phyloP scores from a whole-genome alignment of 345 rosid genomes.

The Mercurialis annua region DNA sequence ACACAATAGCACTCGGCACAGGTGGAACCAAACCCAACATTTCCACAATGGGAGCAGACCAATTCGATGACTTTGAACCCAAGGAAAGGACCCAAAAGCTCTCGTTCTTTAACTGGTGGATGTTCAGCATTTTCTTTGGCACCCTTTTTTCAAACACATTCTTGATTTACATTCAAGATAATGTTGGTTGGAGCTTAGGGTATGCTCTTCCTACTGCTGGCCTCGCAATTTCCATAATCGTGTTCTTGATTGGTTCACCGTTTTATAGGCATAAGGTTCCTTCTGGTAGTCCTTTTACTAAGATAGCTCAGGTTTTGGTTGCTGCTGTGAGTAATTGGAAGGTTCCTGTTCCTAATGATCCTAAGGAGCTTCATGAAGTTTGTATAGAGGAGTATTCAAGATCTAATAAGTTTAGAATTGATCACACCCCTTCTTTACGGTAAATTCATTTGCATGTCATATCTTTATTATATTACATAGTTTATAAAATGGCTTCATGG shows the following conservation, averaged over 20 bases:
- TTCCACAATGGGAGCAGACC: constrained; percentile 70
- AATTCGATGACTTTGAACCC: constrained; percentile 57
- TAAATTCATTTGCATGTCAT: background rate
- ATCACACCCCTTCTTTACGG: constrained; percentile 50
- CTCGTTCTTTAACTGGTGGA: constrained; percentile 75
- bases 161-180: constrained; percentile 52
- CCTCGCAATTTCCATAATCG: constrained; percentile 31
- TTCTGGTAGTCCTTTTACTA: constrained; percentile 47
- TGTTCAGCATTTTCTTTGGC: constrained; percentile 60
- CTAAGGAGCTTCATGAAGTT: constrained; percentile 47
- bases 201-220: constrained; percentile 52
- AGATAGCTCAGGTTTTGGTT: constrained; percentile 44
- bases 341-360: constrained; percentile 37
- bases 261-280: constrained; percentile 52
- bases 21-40: constrained; percentile 72
- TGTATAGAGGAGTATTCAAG: constrained; percentile 31
- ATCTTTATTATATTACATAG: background rate
- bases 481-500: too few species aligned
- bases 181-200: constrained; percentile 43
- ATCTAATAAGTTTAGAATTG: constrained; percentile 32
- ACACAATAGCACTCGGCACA: constrained; percentile 41
- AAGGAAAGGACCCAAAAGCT: constrained; percentile 54
- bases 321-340: constrained; percentile 48
- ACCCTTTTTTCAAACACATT: constrained; percentile 52
- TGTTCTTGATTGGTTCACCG: constrained; percentile 47